Evolutionary conservation across 2,329 filamentous ascomycete species (phyloP).

Genomic region (Sporothrix protearum): DNA sequence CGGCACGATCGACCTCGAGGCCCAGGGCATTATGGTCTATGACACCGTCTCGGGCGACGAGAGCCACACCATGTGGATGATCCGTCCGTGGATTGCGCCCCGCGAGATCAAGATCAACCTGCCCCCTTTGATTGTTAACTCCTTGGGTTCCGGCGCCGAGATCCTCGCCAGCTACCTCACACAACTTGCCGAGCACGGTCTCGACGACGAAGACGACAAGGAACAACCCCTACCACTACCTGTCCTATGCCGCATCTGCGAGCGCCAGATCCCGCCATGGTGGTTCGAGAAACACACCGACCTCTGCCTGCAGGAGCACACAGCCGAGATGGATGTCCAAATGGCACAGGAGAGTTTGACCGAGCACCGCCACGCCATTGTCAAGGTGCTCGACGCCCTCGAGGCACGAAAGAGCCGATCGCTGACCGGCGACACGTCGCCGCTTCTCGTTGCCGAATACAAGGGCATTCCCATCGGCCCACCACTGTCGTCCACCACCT

Average conservation of each 20-base stretch:
- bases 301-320: slow-evolving; percentile 89
- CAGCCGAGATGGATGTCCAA: slow-evolving; percentile 96
- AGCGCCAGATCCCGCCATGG: slow-evolving; percentile 95
- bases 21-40: slow-evolving; percentile 97
- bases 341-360: slow-evolving; percentile 88
- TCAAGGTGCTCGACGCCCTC: slow-evolving; percentile 88
- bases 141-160: slow-evolving; percentile 89
- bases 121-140: slow-evolving; percentile 82
- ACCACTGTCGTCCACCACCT: slow-evolving; percentile 58
- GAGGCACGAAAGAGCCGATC: slow-evolving; percentile 72
- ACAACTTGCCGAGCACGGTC: slow-evolving; percentile 75
- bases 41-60: slow-evolving; percentile 80
- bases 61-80: slow-evolving; percentile 99
- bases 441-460: slow-evolving; percentile 68
- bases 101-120: slow-evolving; percentile 95
- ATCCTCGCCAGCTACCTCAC: slow-evolving; percentile 93
- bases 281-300: slow-evolving; percentile 99
- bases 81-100: slow-evolving; percentile 82
- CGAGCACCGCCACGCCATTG: slow-evolving; percentile 90
- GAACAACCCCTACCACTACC: slow-evolving; percentile 77
- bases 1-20: slow-evolving; percentile 74
- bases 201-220: slow-evolving; percentile 70
- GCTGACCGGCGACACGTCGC: slow-evolving; percentile 46
- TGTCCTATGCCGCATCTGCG: slow-evolving; percentile 92
- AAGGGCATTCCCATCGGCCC: slow-evolving; percentile 83